Evolutionary conservation across 163 green algal species (phyloP).

Genomic region (Chlamydomonas reinhardtii): DNA sequence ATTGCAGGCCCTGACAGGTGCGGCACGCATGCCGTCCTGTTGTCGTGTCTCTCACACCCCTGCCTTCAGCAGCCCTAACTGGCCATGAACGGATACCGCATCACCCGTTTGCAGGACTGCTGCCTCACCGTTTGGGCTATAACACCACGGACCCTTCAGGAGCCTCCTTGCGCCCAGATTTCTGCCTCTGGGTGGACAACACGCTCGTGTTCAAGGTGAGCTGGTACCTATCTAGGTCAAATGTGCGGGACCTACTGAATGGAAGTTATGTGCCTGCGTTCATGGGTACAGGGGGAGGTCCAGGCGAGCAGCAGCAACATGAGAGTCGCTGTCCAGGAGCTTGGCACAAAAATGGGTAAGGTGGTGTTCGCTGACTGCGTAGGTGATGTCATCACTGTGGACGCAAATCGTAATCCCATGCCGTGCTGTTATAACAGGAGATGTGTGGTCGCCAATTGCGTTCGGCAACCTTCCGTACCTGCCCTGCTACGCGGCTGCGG

Average conservation of each 20-base stretch:
- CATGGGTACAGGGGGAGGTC: constrained; percentile 15
- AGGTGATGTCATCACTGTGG: neutral
- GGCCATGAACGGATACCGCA: constrained; percentile 6
- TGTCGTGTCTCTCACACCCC: neutral
- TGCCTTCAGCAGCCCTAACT: constrained; percentile 12
- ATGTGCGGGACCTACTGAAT: constrained; percentile 21
- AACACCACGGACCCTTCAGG: constrained; percentile 13
- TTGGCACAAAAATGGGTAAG: constrained; percentile 30
- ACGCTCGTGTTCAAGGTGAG: constrained; percentile 41
- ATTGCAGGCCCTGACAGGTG: constrained; percentile 13
- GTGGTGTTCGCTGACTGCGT: constrained; percentile 3
- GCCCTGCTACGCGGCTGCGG: constrained; percentile 26
- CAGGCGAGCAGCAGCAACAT: constrained; percentile 13
- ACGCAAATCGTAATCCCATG: neutral
- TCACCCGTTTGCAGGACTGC: constrained; percentile 28
- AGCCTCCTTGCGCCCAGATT: constrained; percentile 15
- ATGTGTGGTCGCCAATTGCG: constrained; percentile 26
- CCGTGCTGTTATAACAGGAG: neutral
- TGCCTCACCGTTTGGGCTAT: constrained; percentile 27
- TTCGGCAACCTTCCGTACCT: constrained; percentile 27
- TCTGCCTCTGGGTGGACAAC: constrained; percentile 35
- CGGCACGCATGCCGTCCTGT: constrained; percentile 23
- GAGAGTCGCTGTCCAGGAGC: constrained; percentile 11
- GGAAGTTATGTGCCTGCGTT: neutral
- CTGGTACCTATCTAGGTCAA: constrained; percentile 23